These are phyloP conservation scores for Naematelia encephala DNA, from an alignment of 768 basidiomycete genomes.

Conservation along the genomic window DNA sequence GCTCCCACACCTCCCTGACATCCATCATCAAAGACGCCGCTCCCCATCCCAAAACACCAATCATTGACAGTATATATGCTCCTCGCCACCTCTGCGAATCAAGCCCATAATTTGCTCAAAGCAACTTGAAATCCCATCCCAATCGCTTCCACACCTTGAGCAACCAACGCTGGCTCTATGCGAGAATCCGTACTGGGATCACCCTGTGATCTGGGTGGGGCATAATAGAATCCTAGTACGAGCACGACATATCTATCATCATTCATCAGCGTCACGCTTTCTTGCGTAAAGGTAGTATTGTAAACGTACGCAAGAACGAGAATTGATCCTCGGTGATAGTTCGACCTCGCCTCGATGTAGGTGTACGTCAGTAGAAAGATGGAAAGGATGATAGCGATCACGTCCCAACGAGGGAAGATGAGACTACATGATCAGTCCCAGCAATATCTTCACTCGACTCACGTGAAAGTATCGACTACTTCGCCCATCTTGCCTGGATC, in stretches of 20 bases:
- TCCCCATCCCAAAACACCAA: not conserved
- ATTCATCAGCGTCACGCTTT: too few species aligned
- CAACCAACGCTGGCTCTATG: not conserved
- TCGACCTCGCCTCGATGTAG: constrained; percentile 97
- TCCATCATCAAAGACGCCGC: not conserved
- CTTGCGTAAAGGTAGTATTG: too few species aligned
- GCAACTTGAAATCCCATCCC: constrained; percentile 1
- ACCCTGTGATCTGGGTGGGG: constrained; percentile 24
- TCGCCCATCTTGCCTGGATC: constrained; percentile 80
- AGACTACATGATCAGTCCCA: constrained; percentile 58
- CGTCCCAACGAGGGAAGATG: constrained; percentile 98
- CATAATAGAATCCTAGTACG: constrained; percentile 86
- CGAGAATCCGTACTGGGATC: not conserved
- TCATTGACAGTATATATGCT: too few species aligned
- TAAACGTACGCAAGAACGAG: constrained; percentile 77
- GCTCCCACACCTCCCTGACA: too few species aligned
- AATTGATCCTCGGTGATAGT: constrained; percentile 95
- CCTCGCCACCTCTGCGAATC: too few species aligned
- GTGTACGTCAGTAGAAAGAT: constrained; percentile 98
- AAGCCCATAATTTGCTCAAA: constrained; percentile 5
- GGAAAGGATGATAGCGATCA: constrained; percentile 85
- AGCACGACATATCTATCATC: constrained; percentile 94
- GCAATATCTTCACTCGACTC: constrained; percentile 49
- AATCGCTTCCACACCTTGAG: not conserved
- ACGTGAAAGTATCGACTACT: constrained; percentile 90